Base-by-base conservation (phyloP, 1,284 basidiomycete species). In the Xerocomus nothofagi region DNA sequence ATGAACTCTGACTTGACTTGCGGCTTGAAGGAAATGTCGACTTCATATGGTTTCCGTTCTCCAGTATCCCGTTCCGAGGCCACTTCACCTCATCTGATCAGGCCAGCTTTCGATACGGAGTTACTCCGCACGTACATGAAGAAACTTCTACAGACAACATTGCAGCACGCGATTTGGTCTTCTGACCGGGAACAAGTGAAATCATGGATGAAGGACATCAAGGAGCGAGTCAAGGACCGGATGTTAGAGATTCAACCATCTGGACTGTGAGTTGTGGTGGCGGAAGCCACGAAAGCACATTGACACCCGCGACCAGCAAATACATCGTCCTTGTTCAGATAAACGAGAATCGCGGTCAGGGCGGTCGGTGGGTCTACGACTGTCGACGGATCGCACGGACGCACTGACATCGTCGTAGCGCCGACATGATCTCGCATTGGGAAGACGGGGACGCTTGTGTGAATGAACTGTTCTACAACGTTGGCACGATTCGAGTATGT, bases 291-390 rank as follows among this genome's bases (percentile, higher is more conserved):
- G 44, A 38, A 32, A 26, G 33, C 43, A 52, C 23, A 36, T 50
- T 67, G 52, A 65, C 53, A 38, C 41, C 55, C 32, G 24, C 47
- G 57, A 44, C 42, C 57, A 91, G 88, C 63, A 91, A 91, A 74
- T 91, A 88, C 63, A 81, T 91, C 50, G 88, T 91, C 37, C 72
- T 89, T 46, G 88, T 88, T 34, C 88, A 90, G 62, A 84, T 89
- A 55, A 87, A 82, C 65, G 86, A 90, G 73, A 91, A 91, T 61
- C 71, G 80, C 50, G 86, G 86, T 6, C 88, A 91, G 67, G 88
- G 87, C 49, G 86, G 86, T 60, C 79, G 88, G 88, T 89, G 79
- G 42, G 46, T 47, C 15, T 17, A 39, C 30, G 39, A 47, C 39
- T 38, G 38, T 27, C 7, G 23, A n/a, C 34, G 24, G 51, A 47